A percentile compares a stretch with the other conserved stretches of the same genome.
Conservation (phyloP, 192 early-diverging fungal genomes). For the Dimargaris xerosporica region DNA sequence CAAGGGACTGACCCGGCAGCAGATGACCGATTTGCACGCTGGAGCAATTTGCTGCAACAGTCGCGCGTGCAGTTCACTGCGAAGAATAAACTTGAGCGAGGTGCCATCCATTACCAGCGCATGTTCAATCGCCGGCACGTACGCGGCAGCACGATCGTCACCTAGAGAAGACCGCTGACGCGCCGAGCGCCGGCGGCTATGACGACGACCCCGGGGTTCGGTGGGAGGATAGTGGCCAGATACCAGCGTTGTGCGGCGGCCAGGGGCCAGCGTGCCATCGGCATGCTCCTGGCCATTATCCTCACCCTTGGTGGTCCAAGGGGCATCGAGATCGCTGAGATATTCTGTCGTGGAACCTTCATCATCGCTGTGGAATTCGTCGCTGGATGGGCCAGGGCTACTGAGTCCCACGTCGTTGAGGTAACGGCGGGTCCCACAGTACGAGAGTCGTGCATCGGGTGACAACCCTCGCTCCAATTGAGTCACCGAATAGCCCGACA, state of each 20-base stretch:
- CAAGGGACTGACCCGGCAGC: slow-evolving; percentile 81
- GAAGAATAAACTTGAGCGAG: slow-evolving; percentile 34
- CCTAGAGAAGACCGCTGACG: not conserved
- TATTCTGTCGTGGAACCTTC: not conserved
- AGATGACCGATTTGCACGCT: slow-evolving; percentile 71
- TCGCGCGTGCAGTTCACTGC: slow-evolving; percentile 19
- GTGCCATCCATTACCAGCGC: slow-evolving; percentile 79
- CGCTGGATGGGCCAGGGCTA: not conserved
- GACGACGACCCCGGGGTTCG: not conserved
- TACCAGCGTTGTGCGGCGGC: not conserved
- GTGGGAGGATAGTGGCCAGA: no score
- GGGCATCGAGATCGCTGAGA: not conserved
- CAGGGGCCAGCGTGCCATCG: not conserved
- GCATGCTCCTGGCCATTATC: not conserved
- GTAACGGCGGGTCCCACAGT: slow-evolving; percentile 8
- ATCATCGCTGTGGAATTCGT: not conserved
- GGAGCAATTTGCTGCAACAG: slow-evolving; percentile 50
- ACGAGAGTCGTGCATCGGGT: slow-evolving; percentile 10
- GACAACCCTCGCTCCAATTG: slow-evolving; percentile 12
- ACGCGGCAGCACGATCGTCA: not conserved
- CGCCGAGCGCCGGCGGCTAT: not conserved
- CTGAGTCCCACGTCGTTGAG: not conserved
- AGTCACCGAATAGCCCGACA: slow-evolving; percentile 2
- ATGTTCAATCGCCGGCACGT: slow-evolving; percentile 15
- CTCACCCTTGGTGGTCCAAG: not conserved